phyloP scores from a whole-genome alignment of 805 yeast species.

The Yarrowia hollandica region DNA sequence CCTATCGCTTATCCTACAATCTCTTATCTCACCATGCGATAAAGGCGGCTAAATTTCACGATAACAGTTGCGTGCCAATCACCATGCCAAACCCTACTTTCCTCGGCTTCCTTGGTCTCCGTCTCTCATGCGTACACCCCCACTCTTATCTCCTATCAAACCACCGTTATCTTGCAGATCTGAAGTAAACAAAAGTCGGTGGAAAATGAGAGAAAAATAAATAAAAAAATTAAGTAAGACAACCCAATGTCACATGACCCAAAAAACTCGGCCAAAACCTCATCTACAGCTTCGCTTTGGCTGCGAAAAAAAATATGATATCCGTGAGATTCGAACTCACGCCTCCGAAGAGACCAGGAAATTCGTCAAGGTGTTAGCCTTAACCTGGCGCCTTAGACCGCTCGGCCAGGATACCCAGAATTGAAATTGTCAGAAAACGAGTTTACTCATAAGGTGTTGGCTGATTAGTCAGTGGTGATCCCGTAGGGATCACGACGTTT shows the following conservation, averaged over 20 bases:
- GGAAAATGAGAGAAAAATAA: background rate
- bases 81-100: constrained; percentile 3
- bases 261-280: too few species aligned
- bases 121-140: background rate
- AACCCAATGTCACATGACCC: too few species aligned
- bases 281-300: too few species aligned
- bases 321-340: constrained; percentile 30
- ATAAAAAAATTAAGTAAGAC: too few species aligned
- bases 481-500: too few species aligned
- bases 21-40: too few species aligned
- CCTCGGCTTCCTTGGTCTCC: constrained; percentile 1
- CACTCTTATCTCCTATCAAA: constrained; percentile 10
- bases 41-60: background rate
- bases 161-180: too few species aligned
- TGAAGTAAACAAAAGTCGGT: too few species aligned
- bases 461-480: too few species aligned
- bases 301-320: constrained; percentile 24
- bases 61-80: background rate
- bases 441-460: too few species aligned
- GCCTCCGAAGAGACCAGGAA: constrained; percentile 31
- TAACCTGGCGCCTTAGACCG: constrained; percentile 31
- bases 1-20: too few species aligned
- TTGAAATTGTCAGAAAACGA: too few species aligned
- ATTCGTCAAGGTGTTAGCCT: constrained; percentile 27
- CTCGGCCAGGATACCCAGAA: constrained; percentile 30